phyloP scores from a whole-genome alignment of 1,284 basidiomycete genomes.

The Ganoderma meredithae region DNA sequence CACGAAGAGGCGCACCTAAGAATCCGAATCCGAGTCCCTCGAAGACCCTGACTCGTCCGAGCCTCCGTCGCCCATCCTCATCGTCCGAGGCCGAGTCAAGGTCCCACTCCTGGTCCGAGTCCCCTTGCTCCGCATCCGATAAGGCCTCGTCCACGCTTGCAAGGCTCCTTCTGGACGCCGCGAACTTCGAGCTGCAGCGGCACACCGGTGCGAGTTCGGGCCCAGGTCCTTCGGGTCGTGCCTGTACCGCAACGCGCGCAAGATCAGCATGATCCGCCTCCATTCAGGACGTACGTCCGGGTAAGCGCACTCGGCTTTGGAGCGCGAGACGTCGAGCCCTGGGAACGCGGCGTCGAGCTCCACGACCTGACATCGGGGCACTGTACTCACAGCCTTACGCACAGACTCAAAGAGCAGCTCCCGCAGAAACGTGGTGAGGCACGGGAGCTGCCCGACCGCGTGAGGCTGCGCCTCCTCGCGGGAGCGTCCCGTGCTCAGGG shows the following conservation, averaged over 20 bases:
- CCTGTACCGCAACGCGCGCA: neutral
- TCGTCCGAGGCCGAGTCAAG: neutral
- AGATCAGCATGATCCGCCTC: neutral
- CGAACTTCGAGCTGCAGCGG: neutral
- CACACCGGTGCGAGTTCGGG: neutral
- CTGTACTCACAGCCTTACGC: neutral
- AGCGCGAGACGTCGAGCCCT: neutral
- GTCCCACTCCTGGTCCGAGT: constrained; percentile 1
- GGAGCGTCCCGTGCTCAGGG: neutral
- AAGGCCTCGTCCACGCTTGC: neutral
- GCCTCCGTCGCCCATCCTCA: neutral
- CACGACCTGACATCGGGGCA: neutral
- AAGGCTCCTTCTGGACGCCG: constrained; percentile 1
- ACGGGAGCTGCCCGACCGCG: neutral
- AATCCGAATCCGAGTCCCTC: neutral
- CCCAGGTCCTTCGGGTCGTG: neutral
- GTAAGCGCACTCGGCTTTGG: neutral
- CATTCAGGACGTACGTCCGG: neutral
- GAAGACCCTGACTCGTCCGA: neutral
- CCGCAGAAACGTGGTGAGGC: neutral
- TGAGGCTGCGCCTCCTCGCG: neutral
- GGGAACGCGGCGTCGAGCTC: neutral
- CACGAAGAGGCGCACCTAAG: neutral
- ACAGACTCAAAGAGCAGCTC: neutral
- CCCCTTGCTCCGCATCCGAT: neutral